Percentiles rank a stretch among this genome's conserved stretches.
These are phyloP conservation scores for Rhodotorula paludigena DNA, from an alignment of 768 basidiomycete species.

Conservation along the genomic window DNA sequence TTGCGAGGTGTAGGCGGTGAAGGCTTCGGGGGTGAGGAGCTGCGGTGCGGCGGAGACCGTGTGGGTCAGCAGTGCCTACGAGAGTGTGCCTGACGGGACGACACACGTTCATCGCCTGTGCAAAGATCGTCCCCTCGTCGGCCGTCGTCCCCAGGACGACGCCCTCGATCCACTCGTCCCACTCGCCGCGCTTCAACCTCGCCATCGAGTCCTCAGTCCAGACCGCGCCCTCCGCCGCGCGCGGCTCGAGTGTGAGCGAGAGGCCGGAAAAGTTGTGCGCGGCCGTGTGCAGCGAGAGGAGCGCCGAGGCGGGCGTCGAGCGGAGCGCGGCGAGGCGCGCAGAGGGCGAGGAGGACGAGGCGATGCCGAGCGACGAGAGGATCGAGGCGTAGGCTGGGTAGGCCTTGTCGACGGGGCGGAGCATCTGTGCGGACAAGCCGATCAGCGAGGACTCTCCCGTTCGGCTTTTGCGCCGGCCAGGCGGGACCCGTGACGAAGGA, in stretches of 20 bases:
- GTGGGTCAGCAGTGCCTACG: background rate
- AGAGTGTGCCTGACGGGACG: background rate
- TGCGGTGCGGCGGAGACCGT: background rate
- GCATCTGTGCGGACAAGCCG: background rate
- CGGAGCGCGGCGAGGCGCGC: conserved; percentile 20
- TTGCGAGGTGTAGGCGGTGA: background rate
- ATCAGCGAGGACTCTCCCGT: background rate
- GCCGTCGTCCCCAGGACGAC: conserved; percentile 23
- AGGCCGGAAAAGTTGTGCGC: conserved; percentile 12
- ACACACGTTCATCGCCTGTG: background rate
- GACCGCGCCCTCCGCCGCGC: background rate
- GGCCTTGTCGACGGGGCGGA: conserved; percentile 15
- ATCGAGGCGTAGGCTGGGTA: conserved; percentile 25
- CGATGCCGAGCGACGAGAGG: conserved; percentile 12
- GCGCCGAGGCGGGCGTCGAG: background rate
- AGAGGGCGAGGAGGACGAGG: background rate
- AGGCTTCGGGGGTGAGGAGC: conserved; percentile 3
- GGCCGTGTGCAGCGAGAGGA: conserved; percentile 12
- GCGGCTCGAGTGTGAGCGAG: conserved; percentile 14
- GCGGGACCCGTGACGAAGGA: background rate
- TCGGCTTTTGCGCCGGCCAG: no score
- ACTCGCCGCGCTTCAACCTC: conserved; percentile 10
- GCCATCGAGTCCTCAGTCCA: conserved; percentile 15
- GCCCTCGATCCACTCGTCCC: conserved; percentile 28
- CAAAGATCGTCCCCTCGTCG: conserved; percentile 28